A percentile compares a stretch with the other conserved stretches of the same genome.
Conservation (phyloP, 495 filamentous ascomycete genomes). For the Lophiostoma macrostomum region DNA sequence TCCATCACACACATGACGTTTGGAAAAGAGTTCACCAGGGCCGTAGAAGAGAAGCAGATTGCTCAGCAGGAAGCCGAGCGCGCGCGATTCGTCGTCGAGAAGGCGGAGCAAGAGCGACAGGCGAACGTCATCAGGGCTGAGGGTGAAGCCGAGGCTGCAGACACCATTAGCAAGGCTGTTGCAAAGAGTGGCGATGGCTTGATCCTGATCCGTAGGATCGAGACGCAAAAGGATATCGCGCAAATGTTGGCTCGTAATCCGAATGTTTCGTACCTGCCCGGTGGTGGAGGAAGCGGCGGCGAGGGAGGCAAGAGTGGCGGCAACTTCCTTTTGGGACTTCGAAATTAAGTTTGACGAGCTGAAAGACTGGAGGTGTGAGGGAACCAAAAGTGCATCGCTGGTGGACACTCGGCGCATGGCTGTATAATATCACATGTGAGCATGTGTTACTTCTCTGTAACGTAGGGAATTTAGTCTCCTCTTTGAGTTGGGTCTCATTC, state of each 20-base stretch:
- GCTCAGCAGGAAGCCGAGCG: constrained; percentile 98
- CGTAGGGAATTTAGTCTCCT: constrained; percentile 34
- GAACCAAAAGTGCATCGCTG: constrained; percentile 20
- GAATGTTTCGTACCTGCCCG: constrained; percentile 92
- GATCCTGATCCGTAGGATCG: constrained; percentile 92
- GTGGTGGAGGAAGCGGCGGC: constrained; percentile 60
- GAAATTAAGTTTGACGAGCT: constrained; percentile 31
- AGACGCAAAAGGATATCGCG: constrained; percentile 95
- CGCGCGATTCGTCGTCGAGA: constrained; percentile 96
- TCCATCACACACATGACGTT: constrained; percentile 99
- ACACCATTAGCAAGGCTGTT: constrained; percentile 88
- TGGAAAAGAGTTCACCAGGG: constrained; percentile 96
- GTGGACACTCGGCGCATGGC: constrained; percentile 11
- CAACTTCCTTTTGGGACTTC: constrained; percentile 63
- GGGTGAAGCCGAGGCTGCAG: constrained; percentile 94
- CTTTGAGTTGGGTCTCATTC: constrained; percentile 8
- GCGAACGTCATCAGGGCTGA: constrained; percentile 97
- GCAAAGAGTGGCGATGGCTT: constrained; percentile 89
- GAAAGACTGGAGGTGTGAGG: neutral
- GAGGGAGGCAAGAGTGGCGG: constrained; percentile 55
- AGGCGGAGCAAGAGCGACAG: constrained; percentile 97
- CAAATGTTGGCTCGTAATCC: constrained; percentile 85
- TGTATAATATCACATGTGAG: constrained; percentile 27
- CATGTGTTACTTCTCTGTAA: constrained; percentile 20
- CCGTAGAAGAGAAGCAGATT: constrained; percentile 99